Base-by-base conservation (phyloP, 2,329 filamentous ascomycete genomes). In the Penicillium fuscoglaucum region DNA sequence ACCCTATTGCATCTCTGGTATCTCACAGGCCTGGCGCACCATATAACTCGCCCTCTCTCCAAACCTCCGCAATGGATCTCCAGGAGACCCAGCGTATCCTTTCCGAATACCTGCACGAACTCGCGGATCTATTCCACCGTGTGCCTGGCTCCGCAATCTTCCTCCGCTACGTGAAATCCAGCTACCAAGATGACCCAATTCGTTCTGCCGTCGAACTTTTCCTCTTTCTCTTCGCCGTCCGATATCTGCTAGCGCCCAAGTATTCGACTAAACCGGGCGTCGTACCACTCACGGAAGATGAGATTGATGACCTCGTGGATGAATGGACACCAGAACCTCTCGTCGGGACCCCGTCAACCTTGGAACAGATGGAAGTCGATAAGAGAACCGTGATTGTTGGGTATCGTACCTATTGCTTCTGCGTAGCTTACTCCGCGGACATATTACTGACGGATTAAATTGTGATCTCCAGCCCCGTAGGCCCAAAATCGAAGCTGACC, bases 261-360 rank as follows among this genome's bases (percentile, higher is more conserved):
- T 99, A 99, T 78, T 91, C 91, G 64, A 97, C 93, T 72, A 93
- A 93, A 74, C 90, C 90, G 67, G 95, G 92, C 70, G 92, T 91
- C 68, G 91, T 98, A 63, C 90, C 91, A 68, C 81, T 99, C 61
- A 89, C 89, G 10, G 93, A 97, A 75, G 91, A 96, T 85, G 95
- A 99, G 79, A 96, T 99, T 66, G 95, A 99, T 71, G 95, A 99
- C 71, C 79, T 99, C 59, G 90, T 99, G 44, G 93, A 96, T 56
- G 95, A 99, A 66, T 99, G 95, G 95, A 89, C 87, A 8, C 96
- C 95, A 0, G 95, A 99, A 76, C 93, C 95, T 15, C 83, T 99
- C 44, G 93, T 97, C 28, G 82, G 87, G 6, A 81, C 86, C 26
- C 85, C 87, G 62, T 93, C 89, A 1, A 65, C 85, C 0, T 83